Base-by-base conservation (phyloP, 2,329 filamentous ascomycete genomes). In the Conoideocrella luteorostrata region DNA sequence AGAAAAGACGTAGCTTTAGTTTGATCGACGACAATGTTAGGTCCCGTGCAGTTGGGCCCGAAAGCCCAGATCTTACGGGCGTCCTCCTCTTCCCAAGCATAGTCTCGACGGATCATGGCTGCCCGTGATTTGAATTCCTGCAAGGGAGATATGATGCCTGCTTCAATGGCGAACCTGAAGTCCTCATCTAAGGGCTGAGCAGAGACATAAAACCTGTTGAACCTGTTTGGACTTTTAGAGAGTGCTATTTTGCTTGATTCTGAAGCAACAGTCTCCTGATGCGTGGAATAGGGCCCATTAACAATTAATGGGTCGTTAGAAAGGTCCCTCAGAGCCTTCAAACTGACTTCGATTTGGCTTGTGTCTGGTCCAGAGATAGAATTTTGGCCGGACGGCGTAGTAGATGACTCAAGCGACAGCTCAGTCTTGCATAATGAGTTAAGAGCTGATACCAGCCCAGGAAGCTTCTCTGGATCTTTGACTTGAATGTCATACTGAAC, bases 41-140 rank as follows among this genome's bases (percentile, higher is more conserved):
- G 85, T 71, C 93, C 93, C 65, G 78, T 93, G 69, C 90, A 95
- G 72, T 98, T 93, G 62, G 93, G 93, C 73, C 93, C 93, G 76
- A 98, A 98, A 69, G 88, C 94, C 93, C 93, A 98, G 72, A 98
- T 98, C 88, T 98, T 98, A 77, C 94, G 89, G 73, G 93, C 93
- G 72, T 98, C 93, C 62, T 93, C 98, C 65, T 98, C 90, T 74
- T 98, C 93, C 93, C 93, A 98, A 68, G 88, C 91, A 78, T 87
- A 86, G 64, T 98, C 91, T 93, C 56, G 93, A 93, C 52, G 98
- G 78, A 67, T 94, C 67, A 82, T 93, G 91, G 67, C n/a, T n/a
- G 91, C 93, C 78, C 93, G 93, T 59, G 83, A 78, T 86, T 98
- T 98, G 86, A 97, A 88, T 77, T 98, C 93, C 69, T 98, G 93